Percentiles rank a stretch among this genome's conserved stretches.
These are phyloP conservation scores for Rhodotorula mucilaginosa DNA, from an alignment of 1,284 basidiomycete species.

Conservation along the genomic window DNA sequence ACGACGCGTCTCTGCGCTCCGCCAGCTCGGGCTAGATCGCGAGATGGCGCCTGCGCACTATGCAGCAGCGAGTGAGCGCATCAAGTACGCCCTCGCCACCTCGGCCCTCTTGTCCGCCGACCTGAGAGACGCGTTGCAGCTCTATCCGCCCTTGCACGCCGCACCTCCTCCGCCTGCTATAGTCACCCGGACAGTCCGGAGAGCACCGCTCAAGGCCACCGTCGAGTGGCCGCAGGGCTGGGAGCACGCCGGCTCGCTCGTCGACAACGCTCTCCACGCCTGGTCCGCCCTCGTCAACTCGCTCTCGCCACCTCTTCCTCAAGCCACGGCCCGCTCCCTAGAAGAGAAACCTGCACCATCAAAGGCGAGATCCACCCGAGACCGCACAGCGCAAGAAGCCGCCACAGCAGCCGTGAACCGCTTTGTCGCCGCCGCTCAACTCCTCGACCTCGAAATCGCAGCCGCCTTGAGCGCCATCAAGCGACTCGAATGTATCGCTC, in stretches of 20 bases:
- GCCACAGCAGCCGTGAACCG: background rate
- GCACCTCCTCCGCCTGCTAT: no score
- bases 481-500: slow-evolving; percentile 26
- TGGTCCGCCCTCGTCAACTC: background rate
- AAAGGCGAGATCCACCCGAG: background rate
- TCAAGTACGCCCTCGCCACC: slow-evolving; percentile 33
- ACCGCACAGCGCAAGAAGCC: background rate
- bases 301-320: background rate
- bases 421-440: slow-evolving; percentile 16
- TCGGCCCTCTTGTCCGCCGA: slow-evolving; percentile 24
- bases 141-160: slow-evolving; percentile 18
- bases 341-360: no score
- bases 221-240: slow-evolving; percentile 20
- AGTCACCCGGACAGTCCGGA: background rate
- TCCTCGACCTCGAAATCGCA: slow-evolving; percentile 18
- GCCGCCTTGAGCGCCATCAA: slow-evolving; percentile 16
- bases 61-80: background rate
- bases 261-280: slow-evolving; percentile 4
- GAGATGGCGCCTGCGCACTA: background rate
- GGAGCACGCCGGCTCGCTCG: slow-evolving; percentile 11
- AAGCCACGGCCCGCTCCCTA: background rate
- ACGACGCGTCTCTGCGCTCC: no score
- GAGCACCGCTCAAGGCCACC: background rate
- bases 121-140: slow-evolving; percentile 26
- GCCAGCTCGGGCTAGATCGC: no score